A percentile compares a stretch with the other conserved stretches of the same genome.
phyloP scores from a whole-genome alignment of 495 filamentous ascomycete species.

The Pseudotulostoma volvatum region DNA sequence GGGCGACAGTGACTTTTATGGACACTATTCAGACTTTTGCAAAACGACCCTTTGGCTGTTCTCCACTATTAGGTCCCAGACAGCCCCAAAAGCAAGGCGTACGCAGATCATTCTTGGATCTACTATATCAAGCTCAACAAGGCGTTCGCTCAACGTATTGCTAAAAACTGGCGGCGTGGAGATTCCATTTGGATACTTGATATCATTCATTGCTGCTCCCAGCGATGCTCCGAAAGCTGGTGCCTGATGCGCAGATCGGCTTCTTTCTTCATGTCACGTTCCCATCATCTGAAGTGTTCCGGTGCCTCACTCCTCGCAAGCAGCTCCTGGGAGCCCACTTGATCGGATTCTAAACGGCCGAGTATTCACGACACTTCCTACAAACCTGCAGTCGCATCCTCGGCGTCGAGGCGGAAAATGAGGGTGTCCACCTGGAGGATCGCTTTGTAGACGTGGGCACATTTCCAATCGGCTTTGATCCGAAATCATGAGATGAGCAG shows the following conservation, averaged over 20 bases:
- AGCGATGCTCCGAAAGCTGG: slow-evolving; percentile 56
- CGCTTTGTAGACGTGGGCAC: slow-evolving; percentile 43
- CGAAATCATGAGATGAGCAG: slow-evolving; percentile 46
- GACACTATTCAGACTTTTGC: slow-evolving; percentile 79
- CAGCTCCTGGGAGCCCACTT: slow-evolving; percentile 71
- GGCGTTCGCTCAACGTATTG: slow-evolving; percentile 70
- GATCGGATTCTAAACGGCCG: slow-evolving; percentile 78
- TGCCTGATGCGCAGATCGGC: slow-evolving; percentile 73
- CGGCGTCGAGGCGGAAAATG: slow-evolving; percentile 57
- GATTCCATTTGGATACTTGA: slow-evolving; percentile 86
- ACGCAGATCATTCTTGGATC: slow-evolving; percentile 85
- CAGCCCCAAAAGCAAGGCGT: slow-evolving; percentile 85
- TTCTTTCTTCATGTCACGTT: slow-evolving; percentile 88
- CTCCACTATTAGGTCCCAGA: slow-evolving; percentile 89
- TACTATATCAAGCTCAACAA: slow-evolving; percentile 78
- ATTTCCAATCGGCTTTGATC: slow-evolving; percentile 43
- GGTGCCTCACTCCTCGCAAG: slow-evolving; percentile 63
- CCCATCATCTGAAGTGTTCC: slow-evolving; percentile 80
- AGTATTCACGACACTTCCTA: slow-evolving; percentile 82
- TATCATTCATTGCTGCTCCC: slow-evolving; percentile 73
- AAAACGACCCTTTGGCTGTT: slow-evolving; percentile 75
- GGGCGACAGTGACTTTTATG: slow-evolving; percentile 70
- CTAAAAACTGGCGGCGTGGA: slow-evolving; percentile 68
- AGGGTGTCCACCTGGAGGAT: slow-evolving; percentile 66
- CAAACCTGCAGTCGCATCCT: slow-evolving; percentile 78